Evolutionary conservation across 1,139 yeast species (phyloP).

Genomic region (Komagataea norvegica): DNA sequence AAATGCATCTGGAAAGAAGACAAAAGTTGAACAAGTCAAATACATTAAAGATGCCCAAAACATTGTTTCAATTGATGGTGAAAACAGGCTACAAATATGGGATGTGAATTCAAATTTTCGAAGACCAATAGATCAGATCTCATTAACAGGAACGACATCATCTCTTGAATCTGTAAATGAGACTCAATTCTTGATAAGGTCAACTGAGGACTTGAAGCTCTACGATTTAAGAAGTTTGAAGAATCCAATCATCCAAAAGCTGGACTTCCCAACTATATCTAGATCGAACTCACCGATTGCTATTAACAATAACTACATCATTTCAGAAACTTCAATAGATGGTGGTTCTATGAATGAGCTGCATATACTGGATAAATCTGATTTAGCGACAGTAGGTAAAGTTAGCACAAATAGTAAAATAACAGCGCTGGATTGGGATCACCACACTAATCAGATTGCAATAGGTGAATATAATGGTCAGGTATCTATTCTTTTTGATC

Average conservation of each 20-base stretch:
- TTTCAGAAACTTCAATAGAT: constrained; percentile 11
- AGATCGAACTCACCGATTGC: constrained; percentile 11
- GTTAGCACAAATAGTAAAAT: constrained; percentile 20
- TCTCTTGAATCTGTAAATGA: constrained; percentile 1
- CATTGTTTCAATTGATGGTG: constrained; percentile 11
- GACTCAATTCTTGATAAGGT: constrained; percentile 10
- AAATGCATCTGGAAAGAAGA: constrained; percentile 13
- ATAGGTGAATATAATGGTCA: constrained; percentile 34
- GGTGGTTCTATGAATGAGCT: constrained; percentile 13
- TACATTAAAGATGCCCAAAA: constrained; percentile 6
- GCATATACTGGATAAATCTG: constrained; percentile 34
- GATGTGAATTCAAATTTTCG: constrained; percentile 10
- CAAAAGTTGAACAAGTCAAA: constrained; percentile 10
- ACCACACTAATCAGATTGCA: constrained; percentile 32
- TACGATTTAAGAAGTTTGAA: constrained; percentile 34
- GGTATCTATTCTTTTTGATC: constrained; percentile 32
- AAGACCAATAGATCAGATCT: constrained; percentile 11
- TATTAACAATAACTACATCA: constrained; percentile 18
- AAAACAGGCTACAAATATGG: constrained; percentile 17
- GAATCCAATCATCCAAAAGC: constrained; percentile 29
- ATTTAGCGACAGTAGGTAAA: constrained; percentile 29
- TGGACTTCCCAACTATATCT: constrained; percentile 18
- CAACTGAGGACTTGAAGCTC: constrained; percentile 25
- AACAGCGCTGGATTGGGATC: constrained; percentile 30
- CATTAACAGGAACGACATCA: background rate